These are phyloP conservation scores for Suillus weaverae DNA, from an alignment of 768 basidiomycete species.

Conservation along the genomic window DNA sequence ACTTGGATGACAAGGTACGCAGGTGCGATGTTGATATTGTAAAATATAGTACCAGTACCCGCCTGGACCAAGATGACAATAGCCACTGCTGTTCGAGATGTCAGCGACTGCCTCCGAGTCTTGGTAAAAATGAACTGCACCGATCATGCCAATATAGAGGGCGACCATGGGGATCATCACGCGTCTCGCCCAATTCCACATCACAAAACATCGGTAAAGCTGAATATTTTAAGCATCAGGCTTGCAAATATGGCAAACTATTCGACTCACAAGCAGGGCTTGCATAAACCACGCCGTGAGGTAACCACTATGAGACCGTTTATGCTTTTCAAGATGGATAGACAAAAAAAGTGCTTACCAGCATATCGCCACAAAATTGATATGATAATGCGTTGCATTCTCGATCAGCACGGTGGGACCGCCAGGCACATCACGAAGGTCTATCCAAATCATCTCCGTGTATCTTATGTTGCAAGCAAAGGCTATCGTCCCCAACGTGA, in stretches of 20 bases:
- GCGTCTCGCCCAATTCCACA: background rate
- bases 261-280: background rate
- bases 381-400: background rate
- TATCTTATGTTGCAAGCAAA: background rate
- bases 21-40: background rate
- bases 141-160: background rate
- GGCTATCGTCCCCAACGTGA: background rate
- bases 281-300: background rate
- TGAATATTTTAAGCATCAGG: background rate
- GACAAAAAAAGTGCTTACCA: background rate
- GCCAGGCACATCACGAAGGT: background rate
- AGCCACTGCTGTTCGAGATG: background rate
- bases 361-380: background rate
- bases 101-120: background rate
- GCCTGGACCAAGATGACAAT: background rate
- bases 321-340: no score
- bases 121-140: background rate
- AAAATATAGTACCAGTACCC: background rate
- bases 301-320: background rate
- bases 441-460: constrained; percentile 1
- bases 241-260: background rate
- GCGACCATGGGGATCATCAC: background rate
- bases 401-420: background rate
- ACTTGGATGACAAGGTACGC: background rate
- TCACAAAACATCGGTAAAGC: background rate